Evolutionary conservation across 805 yeast genomes (phyloP), one percentile per base, ranked within the genome.

Genomic region (Grigorovia jiainica): DNA sequence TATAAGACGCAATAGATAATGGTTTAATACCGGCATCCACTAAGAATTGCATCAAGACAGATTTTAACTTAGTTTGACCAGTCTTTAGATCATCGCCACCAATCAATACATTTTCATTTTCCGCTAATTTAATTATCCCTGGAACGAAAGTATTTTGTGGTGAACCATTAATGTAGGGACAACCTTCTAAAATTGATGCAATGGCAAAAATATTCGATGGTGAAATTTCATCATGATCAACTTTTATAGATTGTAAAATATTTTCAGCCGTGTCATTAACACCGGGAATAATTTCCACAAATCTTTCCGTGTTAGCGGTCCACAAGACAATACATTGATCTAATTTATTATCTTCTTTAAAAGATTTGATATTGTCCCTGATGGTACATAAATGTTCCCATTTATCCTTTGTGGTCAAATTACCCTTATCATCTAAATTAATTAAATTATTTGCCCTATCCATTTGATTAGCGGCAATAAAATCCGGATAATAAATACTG

Each of bases 1-100:
- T 89, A 69, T 89, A 89, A 15, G 96, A 87, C 18, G 97, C 97
- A 63, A 89, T 84, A 24, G 96, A 87, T 30, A 83, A 70, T 30
- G 97, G 97, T 66, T 85, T 82, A 65, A 89, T 89, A 70, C 97
- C 97, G 29, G 97, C 97, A 63, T 89, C 97, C 42, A 89, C 96
- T 52, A 89, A 75, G 64, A 81, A 89, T 68, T 90, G 97, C 18
- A 97, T 96, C 63, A 89, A 73, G 16, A 89, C 97, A n/a, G 96
- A 87, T 70, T 89, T 89, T 58, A 89, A 66, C 70, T 89, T 89
- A 46, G 97, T 89, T 71, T 89, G 97, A 46, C 97, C 97, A 54
- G 89, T 77, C 73, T 89, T 89, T 75, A 89, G 89, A 67, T 89
- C 97, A 65, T 89, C 97, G 55, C 97, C 97, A 43, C 95, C 97